phyloP scores from a whole-genome alignment of 2,329 filamentous ascomycete species.

The Fusarium neocosmosporiellum region DNA sequence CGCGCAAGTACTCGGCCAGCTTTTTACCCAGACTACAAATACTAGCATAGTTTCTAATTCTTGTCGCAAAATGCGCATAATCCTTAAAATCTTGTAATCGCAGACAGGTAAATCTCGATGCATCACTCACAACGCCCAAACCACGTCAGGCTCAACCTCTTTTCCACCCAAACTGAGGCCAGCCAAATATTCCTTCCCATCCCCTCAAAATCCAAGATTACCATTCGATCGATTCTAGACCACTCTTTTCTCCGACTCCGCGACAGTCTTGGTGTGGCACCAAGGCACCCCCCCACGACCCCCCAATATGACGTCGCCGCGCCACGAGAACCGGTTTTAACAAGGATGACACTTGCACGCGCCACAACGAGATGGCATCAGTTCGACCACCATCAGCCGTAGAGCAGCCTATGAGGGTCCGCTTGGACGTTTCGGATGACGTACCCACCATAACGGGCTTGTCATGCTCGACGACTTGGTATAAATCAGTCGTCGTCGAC shows the following conservation, averaged over 20 bases:
- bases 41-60: neutral
- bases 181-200: neutral
- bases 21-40: too few species aligned
- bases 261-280: conserved; percentile 13
- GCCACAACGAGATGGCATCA: conserved; percentile 40
- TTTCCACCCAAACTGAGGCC: neutral
- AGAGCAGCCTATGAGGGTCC: conserved; percentile 29
- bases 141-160: neutral
- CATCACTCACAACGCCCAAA: neutral
- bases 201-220: neutral
- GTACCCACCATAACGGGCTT: conserved; percentile 19
- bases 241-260: neutral
- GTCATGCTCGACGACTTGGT: conserved; percentile 16
- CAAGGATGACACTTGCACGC: conserved; percentile 30
- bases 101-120: neutral
- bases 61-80: neutral
- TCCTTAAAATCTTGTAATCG: neutral
- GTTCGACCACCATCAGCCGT: conserved; percentile 28
- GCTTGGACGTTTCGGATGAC: conserved; percentile 36
- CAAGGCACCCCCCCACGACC: neutral
- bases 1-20: too few species aligned
- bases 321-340: conserved; percentile 40
- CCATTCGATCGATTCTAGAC: neutral
- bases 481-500: conserved; percentile 12
- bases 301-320: conserved; percentile 37